These are phyloP conservation scores for Usnea hakonensis DNA, from an alignment of 495 filamentous ascomycete genomes.

Conservation along the genomic window DNA sequence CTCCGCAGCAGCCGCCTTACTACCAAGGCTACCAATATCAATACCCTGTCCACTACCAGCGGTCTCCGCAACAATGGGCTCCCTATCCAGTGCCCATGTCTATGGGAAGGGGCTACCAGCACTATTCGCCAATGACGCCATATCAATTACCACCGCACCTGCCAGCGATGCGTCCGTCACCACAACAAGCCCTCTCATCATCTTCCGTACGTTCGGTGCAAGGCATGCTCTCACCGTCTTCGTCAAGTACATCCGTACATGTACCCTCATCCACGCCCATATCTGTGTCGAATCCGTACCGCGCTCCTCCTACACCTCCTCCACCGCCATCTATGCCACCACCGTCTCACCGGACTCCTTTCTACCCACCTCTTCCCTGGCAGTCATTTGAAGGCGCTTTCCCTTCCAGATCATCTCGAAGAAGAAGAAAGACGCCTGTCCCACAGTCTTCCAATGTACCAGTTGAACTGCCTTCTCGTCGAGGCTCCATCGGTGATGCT, in stretches of 20 bases:
- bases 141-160: slow-evolving; percentile 31
- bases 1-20: slow-evolving; percentile 39
- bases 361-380: slow-evolving; percentile 70
- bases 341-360: slow-evolving; percentile 47
- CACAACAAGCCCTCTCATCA: slow-evolving; percentile 22
- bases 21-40: slow-evolving; percentile 43
- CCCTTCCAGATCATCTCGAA: slow-evolving; percentile 42
- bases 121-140: slow-evolving; percentile 44
- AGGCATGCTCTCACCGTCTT: slow-evolving; percentile 24
- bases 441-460: slow-evolving; percentile 19
- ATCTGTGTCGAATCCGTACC: slow-evolving; percentile 33
- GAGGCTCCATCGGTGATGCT: background rate
- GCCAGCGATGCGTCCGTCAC: slow-evolving; percentile 19
- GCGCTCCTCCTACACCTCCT: slow-evolving; percentile 37
- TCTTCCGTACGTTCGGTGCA: slow-evolving; percentile 24
- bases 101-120: slow-evolving; percentile 23
- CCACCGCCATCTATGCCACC: slow-evolving; percentile 48
- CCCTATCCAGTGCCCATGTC: slow-evolving; percentile 23
- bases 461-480: slow-evolving; percentile 22
- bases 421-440: slow-evolving; percentile 23
- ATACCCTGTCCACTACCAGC: slow-evolving; percentile 30
- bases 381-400: slow-evolving; percentile 63
- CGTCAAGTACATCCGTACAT: slow-evolving; percentile 20
- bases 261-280: slow-evolving; percentile 10
- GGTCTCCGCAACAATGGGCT: slow-evolving; percentile 26